phyloP scores from a whole-genome alignment of 202 grass and related monocot species.

The Bolboschoenoplectus hybrid region DNA sequence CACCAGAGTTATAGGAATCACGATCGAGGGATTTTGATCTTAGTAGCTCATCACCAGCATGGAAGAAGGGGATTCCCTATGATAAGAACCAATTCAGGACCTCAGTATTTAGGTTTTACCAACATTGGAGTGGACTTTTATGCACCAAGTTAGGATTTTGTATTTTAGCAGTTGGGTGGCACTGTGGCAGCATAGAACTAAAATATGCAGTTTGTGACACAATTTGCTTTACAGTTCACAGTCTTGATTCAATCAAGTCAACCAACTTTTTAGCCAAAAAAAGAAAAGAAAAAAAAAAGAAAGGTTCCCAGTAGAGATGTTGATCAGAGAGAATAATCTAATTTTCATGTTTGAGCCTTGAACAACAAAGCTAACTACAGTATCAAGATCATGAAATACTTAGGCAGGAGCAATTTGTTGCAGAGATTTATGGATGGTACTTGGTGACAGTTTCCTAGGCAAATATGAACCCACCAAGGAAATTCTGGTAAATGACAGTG shows the following conservation, averaged over 20 bases:
- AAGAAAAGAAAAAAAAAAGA: neutral
- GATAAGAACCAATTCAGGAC: slow-evolving; percentile 33
- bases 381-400: neutral
- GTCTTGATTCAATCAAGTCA: neutral
- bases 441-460: neutral
- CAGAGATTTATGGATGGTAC: slow-evolving; percentile 1
- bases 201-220: neutral
- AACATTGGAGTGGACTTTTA: slow-evolving; percentile 23
- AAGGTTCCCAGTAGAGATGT: neutral
- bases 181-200: neutral
- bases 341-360: neutral
- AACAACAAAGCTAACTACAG: neutral
- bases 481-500: neutral
- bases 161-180: slow-evolving; percentile 28
- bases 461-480: neutral
- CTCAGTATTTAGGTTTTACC: neutral
- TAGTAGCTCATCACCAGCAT: slow-evolving; percentile 92
- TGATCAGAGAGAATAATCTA: slow-evolving; percentile 1
- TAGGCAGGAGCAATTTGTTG: neutral
- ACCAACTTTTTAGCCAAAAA: neutral
- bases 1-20: slow-evolving; percentile 93
- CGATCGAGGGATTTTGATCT: slow-evolving; percentile 91
- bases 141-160: neutral
- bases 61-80: slow-evolving; percentile 95
- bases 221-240: neutral